phyloP scores from a whole-genome alignment of 805 yeast genomes.

The Maudiozyma saulgeensis region DNA sequence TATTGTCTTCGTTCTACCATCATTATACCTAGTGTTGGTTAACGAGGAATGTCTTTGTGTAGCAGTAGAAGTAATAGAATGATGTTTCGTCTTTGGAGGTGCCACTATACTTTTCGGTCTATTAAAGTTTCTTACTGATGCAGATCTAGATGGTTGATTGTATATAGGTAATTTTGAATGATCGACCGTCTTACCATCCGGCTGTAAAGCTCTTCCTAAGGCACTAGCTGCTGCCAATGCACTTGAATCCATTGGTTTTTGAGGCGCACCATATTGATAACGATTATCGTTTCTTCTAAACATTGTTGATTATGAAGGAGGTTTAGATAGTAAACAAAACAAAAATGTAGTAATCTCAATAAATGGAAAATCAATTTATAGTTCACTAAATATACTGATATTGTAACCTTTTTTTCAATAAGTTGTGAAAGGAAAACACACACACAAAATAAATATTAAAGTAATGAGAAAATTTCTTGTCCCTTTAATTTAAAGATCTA shows the following conservation, averaged over 20 bases:
- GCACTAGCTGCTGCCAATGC: conserved; percentile 60
- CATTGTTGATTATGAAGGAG: conserved; percentile 1
- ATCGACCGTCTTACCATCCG: conserved; percentile 20
- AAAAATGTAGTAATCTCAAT: too few species aligned
- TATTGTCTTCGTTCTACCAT: not conserved
- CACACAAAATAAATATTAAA: too few species aligned
- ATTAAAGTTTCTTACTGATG: conserved; percentile 9
- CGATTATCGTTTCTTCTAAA: conserved; percentile 4
- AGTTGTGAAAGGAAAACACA: too few species aligned
- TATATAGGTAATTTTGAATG: conserved; percentile 18
- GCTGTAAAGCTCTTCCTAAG: conserved; percentile 39
- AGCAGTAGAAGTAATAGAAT: conserved; percentile 2
- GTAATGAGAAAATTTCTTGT: too few species aligned
- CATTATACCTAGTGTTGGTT: not conserved
- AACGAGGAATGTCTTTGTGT: conserved; percentile 5
- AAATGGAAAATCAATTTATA: too few species aligned
- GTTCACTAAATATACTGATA: too few species aligned
- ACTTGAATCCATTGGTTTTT: conserved; percentile 32
- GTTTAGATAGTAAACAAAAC: too few species aligned
- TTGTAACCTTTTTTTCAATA: too few species aligned
- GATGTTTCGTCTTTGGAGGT: not conserved
- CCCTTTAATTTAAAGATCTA: too few species aligned
- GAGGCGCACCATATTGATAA: conserved; percentile 1
- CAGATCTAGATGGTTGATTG: conserved; percentile 12
- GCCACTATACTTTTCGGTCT: not conserved